Evolutionary conservation across 495 filamentous ascomycete genomes (phyloP).

Genomic region (Aspergillus haitiensis): DNA sequence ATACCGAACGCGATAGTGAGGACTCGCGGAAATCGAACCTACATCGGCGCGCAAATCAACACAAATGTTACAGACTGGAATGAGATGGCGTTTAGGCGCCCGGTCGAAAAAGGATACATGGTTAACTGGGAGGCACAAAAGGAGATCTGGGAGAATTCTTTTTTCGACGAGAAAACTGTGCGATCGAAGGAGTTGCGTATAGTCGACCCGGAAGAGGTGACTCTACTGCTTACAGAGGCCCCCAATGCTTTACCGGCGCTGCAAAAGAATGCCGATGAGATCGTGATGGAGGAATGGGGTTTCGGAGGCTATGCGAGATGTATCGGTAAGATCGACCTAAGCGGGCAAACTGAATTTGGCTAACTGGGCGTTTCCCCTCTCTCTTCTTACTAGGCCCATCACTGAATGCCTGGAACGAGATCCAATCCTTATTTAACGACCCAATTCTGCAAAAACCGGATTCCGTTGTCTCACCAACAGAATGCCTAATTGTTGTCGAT

Average conservation of each 20-base stretch:
- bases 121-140: slow-evolving; percentile 97
- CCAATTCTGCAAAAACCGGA: slow-evolving; percentile 34
- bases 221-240: slow-evolving; percentile 82
- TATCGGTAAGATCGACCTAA: slow-evolving; percentile 42
- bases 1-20: slow-evolving; percentile 89
- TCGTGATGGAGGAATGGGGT: slow-evolving; percentile 97
- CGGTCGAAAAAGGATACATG: slow-evolving; percentile 92
- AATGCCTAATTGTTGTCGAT: slow-evolving; percentile 85
- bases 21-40: slow-evolving; percentile 73
- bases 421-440: slow-evolving; percentile 61
- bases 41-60: slow-evolving; percentile 74
- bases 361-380: neutral
- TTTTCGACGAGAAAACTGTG: slow-evolving; percentile 72
- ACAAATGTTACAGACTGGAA: slow-evolving; percentile 83
- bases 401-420: slow-evolving; percentile 83
- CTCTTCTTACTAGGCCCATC: slow-evolving; percentile 52
- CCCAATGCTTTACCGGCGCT: slow-evolving; percentile 81
- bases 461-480: slow-evolving; percentile 56
- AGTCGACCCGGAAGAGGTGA: slow-evolving; percentile 65
- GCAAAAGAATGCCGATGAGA: slow-evolving; percentile 90
- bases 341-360: neutral
- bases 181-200: slow-evolving; percentile 41
- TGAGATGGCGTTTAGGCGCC: slow-evolving; percentile 81
- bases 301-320: slow-evolving; percentile 81
- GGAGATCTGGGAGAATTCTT: slow-evolving; percentile 92